Evolutionary conservation across 2,329 filamentous ascomycete species (phyloP).

Genomic region (Trichoderma citrinoviride): DNA sequence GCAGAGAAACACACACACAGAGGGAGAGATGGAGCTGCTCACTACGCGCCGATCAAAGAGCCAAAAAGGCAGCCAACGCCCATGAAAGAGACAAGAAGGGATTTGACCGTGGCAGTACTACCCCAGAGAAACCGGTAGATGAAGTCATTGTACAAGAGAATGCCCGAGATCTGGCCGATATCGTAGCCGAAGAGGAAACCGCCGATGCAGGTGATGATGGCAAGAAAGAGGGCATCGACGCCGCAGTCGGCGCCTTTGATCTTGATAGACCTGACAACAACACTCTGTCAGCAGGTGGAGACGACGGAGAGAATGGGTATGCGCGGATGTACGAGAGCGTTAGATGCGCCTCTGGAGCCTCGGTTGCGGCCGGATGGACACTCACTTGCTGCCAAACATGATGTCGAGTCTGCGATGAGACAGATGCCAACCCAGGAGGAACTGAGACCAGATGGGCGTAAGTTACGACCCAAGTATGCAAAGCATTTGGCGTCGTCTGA

Average conservation of each 20-base stretch:
- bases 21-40: conserved; percentile 17
- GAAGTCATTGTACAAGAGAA: conserved; percentile 53
- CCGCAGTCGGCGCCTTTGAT: conserved; percentile 45
- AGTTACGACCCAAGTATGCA: not conserved
- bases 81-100: conserved; percentile 55
- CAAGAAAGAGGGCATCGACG: conserved; percentile 43
- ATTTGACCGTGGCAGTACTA: conserved; percentile 41
- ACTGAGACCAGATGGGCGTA: not conserved
- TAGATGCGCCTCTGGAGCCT: not conserved
- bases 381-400: conserved; percentile 12
- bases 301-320: no score
- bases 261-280: conserved; percentile 37
- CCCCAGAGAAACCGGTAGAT: conserved; percentile 54
- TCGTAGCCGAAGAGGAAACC: conserved; percentile 64
- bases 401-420: not conserved
- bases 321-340: not conserved
- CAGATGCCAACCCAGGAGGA: not conserved
- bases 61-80: conserved; percentile 56
- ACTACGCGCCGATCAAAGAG: conserved; percentile 51
- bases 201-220: conserved; percentile 54
- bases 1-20: not conserved
- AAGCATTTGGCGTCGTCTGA: not conserved
- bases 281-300: not conserved
- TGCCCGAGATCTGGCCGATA: conserved; percentile 57
- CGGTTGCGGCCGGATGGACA: not conserved